These are phyloP conservation scores for Clohesyomyces aquaticus DNA, from an alignment of 495 filamentous ascomycete genomes.

Conservation along the genomic window DNA sequence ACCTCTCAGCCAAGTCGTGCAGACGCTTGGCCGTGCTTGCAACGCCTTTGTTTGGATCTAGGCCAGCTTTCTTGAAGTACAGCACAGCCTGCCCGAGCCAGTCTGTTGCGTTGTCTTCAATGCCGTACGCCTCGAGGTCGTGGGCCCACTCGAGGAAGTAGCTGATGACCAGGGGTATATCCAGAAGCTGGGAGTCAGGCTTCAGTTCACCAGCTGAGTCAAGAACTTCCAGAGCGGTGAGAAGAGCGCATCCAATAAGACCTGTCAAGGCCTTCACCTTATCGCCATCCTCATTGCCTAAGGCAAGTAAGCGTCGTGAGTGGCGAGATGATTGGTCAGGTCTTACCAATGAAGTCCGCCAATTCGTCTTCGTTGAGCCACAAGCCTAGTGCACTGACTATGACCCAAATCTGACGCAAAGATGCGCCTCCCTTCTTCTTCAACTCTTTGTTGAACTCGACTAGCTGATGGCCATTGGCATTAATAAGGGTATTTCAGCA, in stretches of 20 bases:
- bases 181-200: slow-evolving; percentile 7
- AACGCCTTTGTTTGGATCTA: slow-evolving; percentile 13
- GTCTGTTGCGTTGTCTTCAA: slow-evolving; percentile 8
- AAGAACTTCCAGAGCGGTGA: slow-evolving; percentile 15
- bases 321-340: background rate
- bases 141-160: slow-evolving; percentile 10
- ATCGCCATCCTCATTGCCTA: slow-evolving; percentile 17
- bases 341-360: slow-evolving; percentile 10
- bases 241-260: slow-evolving; percentile 26
- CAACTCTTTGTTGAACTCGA: slow-evolving; percentile 47
- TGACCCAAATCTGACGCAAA: slow-evolving; percentile 8
- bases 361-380: background rate
- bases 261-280: background rate
- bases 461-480: slow-evolving; percentile 24
- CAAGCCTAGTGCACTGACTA: slow-evolving; percentile 12
- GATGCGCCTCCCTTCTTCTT: slow-evolving; percentile 10
- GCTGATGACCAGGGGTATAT: slow-evolving; percentile 25
- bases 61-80: slow-evolving; percentile 17
- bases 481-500: background rate
- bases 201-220: slow-evolving; percentile 17
- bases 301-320: background rate
- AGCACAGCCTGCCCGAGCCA: slow-evolving; percentile 15
- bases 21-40: slow-evolving; percentile 8
- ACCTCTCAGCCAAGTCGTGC: background rate
- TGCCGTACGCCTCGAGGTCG: slow-evolving; percentile 14